Base-by-base conservation (phyloP, 2,329 filamentous ascomycete genomes). In the Xylaria sp. region DNA sequence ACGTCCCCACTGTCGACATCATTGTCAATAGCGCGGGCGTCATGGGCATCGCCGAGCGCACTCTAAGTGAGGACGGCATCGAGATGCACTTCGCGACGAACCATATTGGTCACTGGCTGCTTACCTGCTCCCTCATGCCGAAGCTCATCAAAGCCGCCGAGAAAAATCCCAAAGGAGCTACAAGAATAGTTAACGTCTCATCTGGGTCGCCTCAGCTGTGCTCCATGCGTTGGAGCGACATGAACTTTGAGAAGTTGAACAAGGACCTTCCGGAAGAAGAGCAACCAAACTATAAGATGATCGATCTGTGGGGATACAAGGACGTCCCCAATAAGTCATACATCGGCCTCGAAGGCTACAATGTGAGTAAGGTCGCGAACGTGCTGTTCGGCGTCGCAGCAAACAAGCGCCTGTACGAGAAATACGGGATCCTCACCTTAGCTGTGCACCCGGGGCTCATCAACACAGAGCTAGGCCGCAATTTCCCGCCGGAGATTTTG, bases 1-100 rank as follows among this genome's bases (percentile, higher is more conserved):
- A 77, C 33, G 69, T 78, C 11, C 73, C 72, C 1, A 59, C 61
- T 11, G 66, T 81, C 28, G 75, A 80, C 52, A 75, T 82, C 28
- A 55, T 83, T 1, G 70, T 83, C 55, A 80, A 81, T 64, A 83
- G 79, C 54, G 81, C 81, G 0, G 80, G 75, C 12, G 67, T 82
- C 33, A 80, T 79, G 75, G 76, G 69, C 0, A 25, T 75, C n/a
- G 65, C 63, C 11, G 72, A 76, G 4, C 75, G 75, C 42, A 72
- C 70, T 2, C 64, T 75, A n/a, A 77, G 73, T 8, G 65, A 71
- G 3, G 79, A 82, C 3, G 80, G 80, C 0, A 73, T 78, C 50
- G 80, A 83, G 71, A 70, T 72, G 56, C 79, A 81, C 59, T 78
- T 84, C 51, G 78, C 75, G 0, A 77, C 76, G 2, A 82, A 82